phyloP scores from a whole-genome alignment of 495 filamentous ascomycete species.

The Alectoria sarmentosa region DNA sequence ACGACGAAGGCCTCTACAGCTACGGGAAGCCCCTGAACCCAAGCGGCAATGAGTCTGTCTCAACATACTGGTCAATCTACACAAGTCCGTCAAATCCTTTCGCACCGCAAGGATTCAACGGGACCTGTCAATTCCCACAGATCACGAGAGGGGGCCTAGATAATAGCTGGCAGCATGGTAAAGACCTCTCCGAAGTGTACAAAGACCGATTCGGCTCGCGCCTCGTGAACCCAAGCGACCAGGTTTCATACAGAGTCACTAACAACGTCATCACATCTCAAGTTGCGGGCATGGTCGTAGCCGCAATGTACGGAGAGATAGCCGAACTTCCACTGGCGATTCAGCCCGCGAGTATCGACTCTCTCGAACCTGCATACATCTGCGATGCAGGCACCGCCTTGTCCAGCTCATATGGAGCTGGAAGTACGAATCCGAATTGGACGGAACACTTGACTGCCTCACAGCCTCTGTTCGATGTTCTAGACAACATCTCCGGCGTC shows the following conservation, averaged over 20 bases:
- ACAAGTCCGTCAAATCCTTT: conserved; percentile 51
- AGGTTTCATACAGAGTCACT: conserved; percentile 54
- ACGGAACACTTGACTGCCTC: conserved; percentile 49
- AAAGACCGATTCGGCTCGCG: conserved; percentile 51
- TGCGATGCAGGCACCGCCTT: conserved; percentile 43
- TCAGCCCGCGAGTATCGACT: conserved; percentile 47
- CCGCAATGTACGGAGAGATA: conserved; percentile 47
- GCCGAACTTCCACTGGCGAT: conserved; percentile 40
- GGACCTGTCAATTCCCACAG: conserved; percentile 65
- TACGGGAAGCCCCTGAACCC: conserved; percentile 43
- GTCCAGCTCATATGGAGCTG: conserved; percentile 41
- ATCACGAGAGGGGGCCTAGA: conserved; percentile 56
- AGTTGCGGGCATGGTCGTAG: conserved; percentile 57
- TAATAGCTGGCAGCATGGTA: conserved; percentile 60
- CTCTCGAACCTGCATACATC: conserved; percentile 55
- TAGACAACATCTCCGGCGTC: conserved; percentile 57
- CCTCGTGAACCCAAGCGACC: conserved; percentile 38
- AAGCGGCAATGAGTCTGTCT: conserved; percentile 34
- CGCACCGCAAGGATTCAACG: conserved; percentile 48
- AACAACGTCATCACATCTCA: conserved; percentile 66
- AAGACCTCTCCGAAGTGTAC: conserved; percentile 58
- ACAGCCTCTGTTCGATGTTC: conserved; percentile 38
- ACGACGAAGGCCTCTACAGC: conserved; percentile 53
- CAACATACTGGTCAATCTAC: conserved; percentile 52
- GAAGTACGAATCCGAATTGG: conserved; percentile 44